Percentiles rank a stretch among this genome's conserved stretches.
These are phyloP conservation scores for Penicillium pancosmium DNA, from an alignment of 495 filamentous ascomycete species.

Conservation along the genomic window DNA sequence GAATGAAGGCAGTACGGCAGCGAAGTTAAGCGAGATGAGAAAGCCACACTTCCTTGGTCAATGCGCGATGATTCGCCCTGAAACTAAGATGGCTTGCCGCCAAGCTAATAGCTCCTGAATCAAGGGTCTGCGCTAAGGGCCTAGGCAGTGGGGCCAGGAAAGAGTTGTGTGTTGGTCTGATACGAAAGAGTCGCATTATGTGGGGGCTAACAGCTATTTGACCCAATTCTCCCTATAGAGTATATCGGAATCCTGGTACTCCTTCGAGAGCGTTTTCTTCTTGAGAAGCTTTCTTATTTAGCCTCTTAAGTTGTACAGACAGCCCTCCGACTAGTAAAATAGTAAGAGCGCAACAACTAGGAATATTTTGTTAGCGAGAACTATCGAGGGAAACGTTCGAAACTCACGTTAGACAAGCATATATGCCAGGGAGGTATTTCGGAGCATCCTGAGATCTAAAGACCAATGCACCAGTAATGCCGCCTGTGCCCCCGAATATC, in stretches of 20 bases:
- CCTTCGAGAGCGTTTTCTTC: background rate
- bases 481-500: conserved; percentile 54
- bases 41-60: too few relatives aligned
- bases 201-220: background rate
- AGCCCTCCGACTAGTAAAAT: background rate
- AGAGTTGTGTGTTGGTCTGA: too few relatives aligned
- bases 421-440: conserved; percentile 19
- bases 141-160: too few relatives aligned
- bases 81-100: too few relatives aligned
- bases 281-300: background rate
- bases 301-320: background rate
- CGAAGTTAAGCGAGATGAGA: too few relatives aligned
- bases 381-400: background rate
- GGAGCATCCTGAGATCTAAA: conserved; percentile 52
- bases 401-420: conserved; percentile 8
- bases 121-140: too few relatives aligned
- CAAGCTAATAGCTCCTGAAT: too few relatives aligned
- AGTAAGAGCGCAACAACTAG: background rate
- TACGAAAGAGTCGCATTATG: background rate
- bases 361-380: background rate
- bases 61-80: too few relatives aligned
- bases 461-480: conserved; percentile 53
- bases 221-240: background rate
- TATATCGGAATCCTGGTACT: background rate
- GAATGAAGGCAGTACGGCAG: too few relatives aligned